Evolutionary conservation across 1,139 yeast species (phyloP), one percentile per base, ranked within the genome.

Genomic region (Sugiyamaella castrensis): DNA sequence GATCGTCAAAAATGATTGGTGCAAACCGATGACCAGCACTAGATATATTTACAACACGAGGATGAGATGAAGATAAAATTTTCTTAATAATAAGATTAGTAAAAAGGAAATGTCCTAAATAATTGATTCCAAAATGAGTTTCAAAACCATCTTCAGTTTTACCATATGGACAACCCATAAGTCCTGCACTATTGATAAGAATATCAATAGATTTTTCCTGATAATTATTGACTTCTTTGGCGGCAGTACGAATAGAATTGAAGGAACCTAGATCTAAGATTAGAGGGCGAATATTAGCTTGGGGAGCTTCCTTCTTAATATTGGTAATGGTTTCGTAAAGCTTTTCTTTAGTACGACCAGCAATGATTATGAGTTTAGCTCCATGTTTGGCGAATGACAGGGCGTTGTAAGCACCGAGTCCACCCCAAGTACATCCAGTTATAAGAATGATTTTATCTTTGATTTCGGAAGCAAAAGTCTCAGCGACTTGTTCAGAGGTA

Each of bases 61-160:
- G 81, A 48, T 61, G 62, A 45, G 30, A 30, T 1, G 84, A 81
- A 48, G 60, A 34, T 10, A 47, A 39, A 11, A 50, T 16, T 63
- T 63, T 42, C 16, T 41, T 46, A 12, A 45, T 16, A 26, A 51
- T 30, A 15, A 49, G 31, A 32, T 47, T 46, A 32, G 51, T 46
- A 10, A 51, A 43, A 37, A 51, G 29, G 31, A 51, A 84, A 46
- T 87, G 94, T 0, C 92, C 76, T 8, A 87, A 70, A 59, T 80
- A 86, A 62, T 85, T 85, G 2, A 88, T 81, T 59, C 85, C 95
- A 53, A 85, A 68, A 62, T 53, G 94, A 26, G 83, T 75, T 63
- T 86, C 95, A 60, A 84, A 84, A 7, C 80, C 80, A 61, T 86
- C 92, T n/a, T 29, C 45, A 7, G 51, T 47, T 34, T 10, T 19